Base-by-base conservation (phyloP, 495 filamentous ascomycete species). In the Melanomma pulvis-pyrius region DNA sequence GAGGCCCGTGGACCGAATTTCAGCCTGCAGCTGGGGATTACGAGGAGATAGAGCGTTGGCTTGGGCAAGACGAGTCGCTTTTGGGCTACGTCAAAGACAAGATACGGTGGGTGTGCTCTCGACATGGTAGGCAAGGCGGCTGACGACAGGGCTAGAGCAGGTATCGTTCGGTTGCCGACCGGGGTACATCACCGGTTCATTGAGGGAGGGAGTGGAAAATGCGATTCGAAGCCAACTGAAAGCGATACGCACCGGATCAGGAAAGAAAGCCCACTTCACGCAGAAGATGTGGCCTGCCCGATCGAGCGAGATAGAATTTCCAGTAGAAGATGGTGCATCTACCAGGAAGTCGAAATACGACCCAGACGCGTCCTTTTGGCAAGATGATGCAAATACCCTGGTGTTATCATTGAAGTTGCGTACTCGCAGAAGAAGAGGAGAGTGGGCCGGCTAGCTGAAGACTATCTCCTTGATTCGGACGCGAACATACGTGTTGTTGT, bases 201-300 rank as follows among this genome's bases (percentile, higher is more conserved):
- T 26, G 63, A 67, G 19, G 25, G n/a, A n/a, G n/a, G n/a, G 24
- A 21, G 55, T 67, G 1, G 55, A 67, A 47, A 57, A 67, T 46
- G 63, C 44, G 13, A 67, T 67, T 67, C 63, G 63, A n/a, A 67
- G 32, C 46, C 57, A 61, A 47, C 57, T 67, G 57, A 67, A 61
- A 67, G 30, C 47, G 13, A 67, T 61, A 39, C 56, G 57, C n/a
- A 48, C 22, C 30, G 48, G 48, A 61, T 61, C 55, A 67, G 63
- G 34, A 46, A 67, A 57, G 49, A 47, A 17, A 28, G 63, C 46
- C 17, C 25, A 11, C 3, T 67, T 67, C 24, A 57, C 63, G 48
- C 63, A 61, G 57, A 61, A 67, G 55, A 47, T 67, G 49, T 57
- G 29, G 9, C 55, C 63, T 55, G 63, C 63, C 32, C 63, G 63